Percentiles rank a stretch among this genome's conserved stretches.
Evolutionary conservation across 371 early-diverging fungal genomes (phyloP).

Genomic region (Dentiscutata heterogama): DNA sequence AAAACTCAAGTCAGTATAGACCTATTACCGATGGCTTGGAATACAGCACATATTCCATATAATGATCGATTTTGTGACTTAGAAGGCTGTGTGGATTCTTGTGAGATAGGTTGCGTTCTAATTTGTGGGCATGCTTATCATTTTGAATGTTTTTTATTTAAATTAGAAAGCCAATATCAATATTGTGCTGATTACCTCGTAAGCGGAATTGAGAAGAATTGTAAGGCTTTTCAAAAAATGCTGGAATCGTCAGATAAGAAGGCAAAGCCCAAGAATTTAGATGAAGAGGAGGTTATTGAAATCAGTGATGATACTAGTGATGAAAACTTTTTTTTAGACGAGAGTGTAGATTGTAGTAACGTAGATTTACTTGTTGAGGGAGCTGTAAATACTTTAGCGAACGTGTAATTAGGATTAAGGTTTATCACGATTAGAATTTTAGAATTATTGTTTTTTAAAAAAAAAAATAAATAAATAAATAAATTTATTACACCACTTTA

Average conservation of each 20-base stretch:
- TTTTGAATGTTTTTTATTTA: conserved; percentile 33
- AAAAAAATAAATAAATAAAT: too few species aligned
- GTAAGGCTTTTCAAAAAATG: conserved; percentile 27
- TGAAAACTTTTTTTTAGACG: conserved; percentile 12
- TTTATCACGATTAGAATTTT: too few species aligned
- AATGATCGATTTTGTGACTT: background rate
- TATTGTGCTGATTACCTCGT: background rate
- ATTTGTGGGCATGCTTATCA: conserved; percentile 31
- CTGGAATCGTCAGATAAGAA: background rate
- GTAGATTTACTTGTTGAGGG: conserved; percentile 12
- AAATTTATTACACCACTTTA: too few species aligned
- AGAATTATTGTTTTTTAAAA: too few species aligned
- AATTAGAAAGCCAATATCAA: conserved; percentile 2
- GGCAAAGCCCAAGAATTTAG: background rate
- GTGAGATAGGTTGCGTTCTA: conserved; percentile 22
- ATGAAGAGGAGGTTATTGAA: conserved; percentile 21
- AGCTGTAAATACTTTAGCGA: conserved; percentile 20
- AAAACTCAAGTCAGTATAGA: conserved; percentile 1
- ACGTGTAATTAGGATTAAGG: background rate
- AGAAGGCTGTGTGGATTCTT: background rate
- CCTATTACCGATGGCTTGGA: conserved; percentile 4
- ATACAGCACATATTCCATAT: background rate
- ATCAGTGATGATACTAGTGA: conserved; percentile 1
- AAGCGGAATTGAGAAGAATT: conserved; percentile 22
- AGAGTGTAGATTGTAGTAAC: background rate